Evolutionary conservation across 495 filamentous ascomycete genomes (phyloP).

Genomic region (Hypoxylon fuscum): DNA sequence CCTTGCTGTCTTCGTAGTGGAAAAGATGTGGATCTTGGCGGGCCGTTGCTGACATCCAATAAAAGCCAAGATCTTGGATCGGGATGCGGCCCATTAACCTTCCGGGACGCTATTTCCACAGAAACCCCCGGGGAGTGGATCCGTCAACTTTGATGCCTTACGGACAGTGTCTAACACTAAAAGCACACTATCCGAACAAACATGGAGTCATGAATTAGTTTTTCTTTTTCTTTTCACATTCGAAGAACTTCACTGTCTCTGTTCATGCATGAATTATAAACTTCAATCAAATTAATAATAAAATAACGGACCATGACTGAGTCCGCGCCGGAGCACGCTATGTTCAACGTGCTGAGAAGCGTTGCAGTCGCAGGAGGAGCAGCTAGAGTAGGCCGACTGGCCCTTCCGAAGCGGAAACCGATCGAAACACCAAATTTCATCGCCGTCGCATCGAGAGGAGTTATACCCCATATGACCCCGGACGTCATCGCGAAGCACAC

Average conservation of each 20-base stretch:
- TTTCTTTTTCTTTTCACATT: too few species aligned
- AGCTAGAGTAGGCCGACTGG: constrained; percentile 69
- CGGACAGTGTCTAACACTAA: too few species aligned
- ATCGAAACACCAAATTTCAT: constrained; percentile 86
- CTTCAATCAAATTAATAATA: not conserved
- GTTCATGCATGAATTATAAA: too few species aligned
- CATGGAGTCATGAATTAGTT: too few species aligned
- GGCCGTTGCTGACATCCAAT: constrained; percentile 5
- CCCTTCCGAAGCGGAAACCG: constrained; percentile 64
- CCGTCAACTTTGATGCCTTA: too few species aligned
- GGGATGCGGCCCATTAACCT: too few species aligned
- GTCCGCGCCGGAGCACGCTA: constrained; percentile 24
- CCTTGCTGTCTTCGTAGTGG: constrained; percentile 9
- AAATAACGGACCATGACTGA: constrained; percentile 14
- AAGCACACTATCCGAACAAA: too few species aligned
- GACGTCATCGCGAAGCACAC: constrained; percentile 77
- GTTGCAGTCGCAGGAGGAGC: constrained; percentile 44
- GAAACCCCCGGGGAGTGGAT: too few species aligned
- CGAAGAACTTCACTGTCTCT: too few species aligned
- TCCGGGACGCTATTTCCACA: too few species aligned
- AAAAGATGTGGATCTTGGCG: not conserved
- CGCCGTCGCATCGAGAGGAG: constrained; percentile 80
- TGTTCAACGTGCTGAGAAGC: constrained; percentile 53
- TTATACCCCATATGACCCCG: constrained; percentile 85
- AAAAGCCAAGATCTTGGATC: too few species aligned